These are phyloP conservation scores for Agrostemma githago DNA, from an alignment of 148 eudicot species.

Conservation along the genomic window DNA sequence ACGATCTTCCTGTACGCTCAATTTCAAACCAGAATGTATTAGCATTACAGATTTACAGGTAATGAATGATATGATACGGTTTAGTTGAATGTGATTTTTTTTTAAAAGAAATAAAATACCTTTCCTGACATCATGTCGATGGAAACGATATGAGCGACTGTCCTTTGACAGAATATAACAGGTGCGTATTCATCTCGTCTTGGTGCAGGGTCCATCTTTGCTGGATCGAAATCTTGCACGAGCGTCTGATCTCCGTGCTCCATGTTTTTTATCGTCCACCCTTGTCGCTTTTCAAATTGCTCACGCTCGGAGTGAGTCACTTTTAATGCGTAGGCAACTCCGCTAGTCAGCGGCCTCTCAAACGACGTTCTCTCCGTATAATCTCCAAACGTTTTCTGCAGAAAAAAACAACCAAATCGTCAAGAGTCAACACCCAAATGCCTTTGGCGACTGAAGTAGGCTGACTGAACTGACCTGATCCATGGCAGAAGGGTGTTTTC, in stretches of 20 bases:
- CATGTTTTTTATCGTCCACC: constrained; percentile 97
- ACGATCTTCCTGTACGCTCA: constrained; percentile 67
- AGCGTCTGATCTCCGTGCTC: constrained; percentile 72
- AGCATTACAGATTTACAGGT: too few species aligned
- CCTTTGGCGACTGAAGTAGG: too few species aligned
- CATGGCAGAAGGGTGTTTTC: constrained; percentile 71
- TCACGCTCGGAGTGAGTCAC: constrained; percentile 73
- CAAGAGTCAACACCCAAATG: neutral
- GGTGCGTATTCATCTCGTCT: constrained; percentile 91
- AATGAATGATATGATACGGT: too few species aligned
- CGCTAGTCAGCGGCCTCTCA: constrained; percentile 96
- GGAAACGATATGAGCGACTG: constrained; percentile 83
- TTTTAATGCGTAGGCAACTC: constrained; percentile 90
- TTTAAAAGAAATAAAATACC: constrained; percentile 32
- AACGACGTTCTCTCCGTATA: constrained; percentile 85
- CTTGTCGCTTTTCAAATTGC: constrained; percentile 62
- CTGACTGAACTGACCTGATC: constrained; percentile 54
- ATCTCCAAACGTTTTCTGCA: constrained; percentile 77
- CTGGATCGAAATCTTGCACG: constrained; percentile 63
- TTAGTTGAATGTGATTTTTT: too few species aligned
- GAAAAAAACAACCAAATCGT: constrained; percentile 3
- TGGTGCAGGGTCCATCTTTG: constrained; percentile 77
- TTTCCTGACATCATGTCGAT: constrained; percentile 98
- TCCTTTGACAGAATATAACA: constrained; percentile 80
- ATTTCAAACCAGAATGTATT: neutral